Evolutionary conservation across 768 basidiomycete species (phyloP).

Genomic region (Rhizopogon sp.): DNA sequence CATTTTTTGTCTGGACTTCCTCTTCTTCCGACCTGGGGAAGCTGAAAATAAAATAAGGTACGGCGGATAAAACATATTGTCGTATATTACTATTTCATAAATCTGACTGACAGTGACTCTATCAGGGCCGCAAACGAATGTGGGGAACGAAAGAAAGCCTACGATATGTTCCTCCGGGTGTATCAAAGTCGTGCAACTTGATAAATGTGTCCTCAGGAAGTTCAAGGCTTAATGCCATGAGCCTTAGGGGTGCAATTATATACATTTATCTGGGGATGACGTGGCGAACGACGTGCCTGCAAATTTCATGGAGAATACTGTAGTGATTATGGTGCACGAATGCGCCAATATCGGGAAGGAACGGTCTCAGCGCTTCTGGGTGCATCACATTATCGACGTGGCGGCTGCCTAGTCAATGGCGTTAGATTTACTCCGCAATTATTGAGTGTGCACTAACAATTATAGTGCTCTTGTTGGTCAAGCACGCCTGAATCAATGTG

Average conservation of each 20-base stretch:
- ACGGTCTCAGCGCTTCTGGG: conserved; percentile 44
- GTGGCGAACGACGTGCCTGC: conserved; percentile 27
- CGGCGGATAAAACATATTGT: background rate
- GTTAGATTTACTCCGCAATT: background rate
- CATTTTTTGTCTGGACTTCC: conserved; percentile 44
- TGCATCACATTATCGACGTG: conserved; percentile 42
- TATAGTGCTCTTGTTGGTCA: conserved; percentile 63
- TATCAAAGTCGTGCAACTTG: conserved; percentile 42
- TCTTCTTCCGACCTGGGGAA: conserved; percentile 47
- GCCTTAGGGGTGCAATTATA: conserved; percentile 20
- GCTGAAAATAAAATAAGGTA: conserved; percentile 20
- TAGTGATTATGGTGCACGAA: conserved; percentile 50
- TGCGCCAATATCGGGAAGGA: conserved; percentile 46
- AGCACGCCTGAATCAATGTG: conserved; percentile 57
- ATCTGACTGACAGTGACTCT: conserved; percentile 40
- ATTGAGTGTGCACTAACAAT: conserved; percentile 32
- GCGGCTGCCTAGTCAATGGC: conserved; percentile 39
- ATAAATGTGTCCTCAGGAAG: conserved; percentile 49
- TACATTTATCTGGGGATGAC: background rate
- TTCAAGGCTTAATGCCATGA: conserved; percentile 48
- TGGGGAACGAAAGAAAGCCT: conserved; percentile 1
- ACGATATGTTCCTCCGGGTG: conserved; percentile 39
- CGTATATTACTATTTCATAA: conserved; percentile 60
- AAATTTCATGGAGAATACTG: conserved; percentile 43
- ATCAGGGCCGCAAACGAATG: background rate